Evolutionary conservation across 73 alveolate species (phyloP), one percentile per base, ranked within the genome.

Genomic region (Paramecium biaurelia): DNA sequence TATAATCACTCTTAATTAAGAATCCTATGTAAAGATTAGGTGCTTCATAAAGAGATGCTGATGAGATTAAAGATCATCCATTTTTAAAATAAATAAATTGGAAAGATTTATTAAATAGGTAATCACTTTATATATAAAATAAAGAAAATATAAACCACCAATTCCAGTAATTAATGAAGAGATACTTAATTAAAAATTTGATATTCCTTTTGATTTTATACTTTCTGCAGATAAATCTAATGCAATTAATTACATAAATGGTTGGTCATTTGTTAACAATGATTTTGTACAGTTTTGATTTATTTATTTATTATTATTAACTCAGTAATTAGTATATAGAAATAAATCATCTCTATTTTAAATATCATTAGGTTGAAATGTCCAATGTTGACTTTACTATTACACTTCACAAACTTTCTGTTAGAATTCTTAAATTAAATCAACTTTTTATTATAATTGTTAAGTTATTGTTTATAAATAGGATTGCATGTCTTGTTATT

Each of bases 21-120:
- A 95, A 96, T 86, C 96, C 99, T 0, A 37, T 85, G 90, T 93
- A 96, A 63, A 85, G 99, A 76, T 67, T 96, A 23, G 98, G 99
- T 2, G 93, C 96, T 6, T 85, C 95, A 3, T 79, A 57, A 14
- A 41, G 94, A 53, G 97, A 85, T 84, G 96, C 97, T 23, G 97
- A 95, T 28, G 99, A 96, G 38, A 95, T 96, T 5, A 96, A 95
- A 87, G 96, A 96, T 76, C 99, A 96, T 93, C 96, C 95, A 45
- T 96, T 95, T 85, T 95, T 96, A 72, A 92, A 95, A 14, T 96
- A 86, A 53, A 89, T 96, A 41, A 92, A 93, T 74, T 96, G 99
- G 99, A 76, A 76, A 8, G 94, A 93, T 86, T 49, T 76, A 59
- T 38, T 86, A 28, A 41, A 67, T 57, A 86, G 76, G 93, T 86